These are phyloP conservation scores for Trichosanthes cucumerina DNA, from an alignment of 306 rosid genomes.

Conservation along the genomic window DNA sequence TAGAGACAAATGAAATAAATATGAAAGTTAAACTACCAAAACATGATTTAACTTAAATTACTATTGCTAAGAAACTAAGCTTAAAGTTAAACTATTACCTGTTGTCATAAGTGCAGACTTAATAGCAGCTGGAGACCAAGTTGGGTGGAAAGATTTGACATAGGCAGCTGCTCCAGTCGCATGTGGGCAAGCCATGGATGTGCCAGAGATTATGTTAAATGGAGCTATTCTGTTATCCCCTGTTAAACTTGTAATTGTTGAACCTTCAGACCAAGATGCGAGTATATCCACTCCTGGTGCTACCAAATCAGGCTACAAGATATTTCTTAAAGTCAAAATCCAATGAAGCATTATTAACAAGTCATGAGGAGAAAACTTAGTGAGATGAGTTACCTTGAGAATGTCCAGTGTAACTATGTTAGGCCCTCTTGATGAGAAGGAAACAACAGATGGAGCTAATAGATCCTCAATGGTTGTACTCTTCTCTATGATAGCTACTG, in stretches of 20 bases:
- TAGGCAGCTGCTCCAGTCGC: constrained; percentile 24
- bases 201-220: constrained; percentile 24
- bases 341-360: neutral
- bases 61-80: neutral
- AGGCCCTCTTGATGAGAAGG: constrained; percentile 29
- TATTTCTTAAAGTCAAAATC: neutral
- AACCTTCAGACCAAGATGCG: constrained; percentile 18
- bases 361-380: neutral
- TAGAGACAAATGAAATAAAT: neutral
- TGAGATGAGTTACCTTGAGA: constrained; percentile 10
- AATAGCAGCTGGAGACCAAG: constrained; percentile 33
- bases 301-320: constrained; percentile 23
- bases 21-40: neutral
- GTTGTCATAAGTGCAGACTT: constrained; percentile 28
- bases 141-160: constrained; percentile 23
- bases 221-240: constrained; percentile 10
- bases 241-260: neutral
- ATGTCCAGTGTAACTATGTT: constrained; percentile 13
- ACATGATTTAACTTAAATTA: neutral
- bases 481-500: constrained; percentile 13
- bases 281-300: constrained; percentile 28
- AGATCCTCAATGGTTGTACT: constrained; percentile 13
- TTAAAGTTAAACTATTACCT: neutral
- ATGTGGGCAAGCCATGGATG: constrained; percentile 35
- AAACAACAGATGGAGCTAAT: constrained; percentile 21